These are phyloP conservation scores for Clathrospora elynae DNA, from an alignment of 2,329 filamentous ascomycete species.

Conservation along the genomic window DNA sequence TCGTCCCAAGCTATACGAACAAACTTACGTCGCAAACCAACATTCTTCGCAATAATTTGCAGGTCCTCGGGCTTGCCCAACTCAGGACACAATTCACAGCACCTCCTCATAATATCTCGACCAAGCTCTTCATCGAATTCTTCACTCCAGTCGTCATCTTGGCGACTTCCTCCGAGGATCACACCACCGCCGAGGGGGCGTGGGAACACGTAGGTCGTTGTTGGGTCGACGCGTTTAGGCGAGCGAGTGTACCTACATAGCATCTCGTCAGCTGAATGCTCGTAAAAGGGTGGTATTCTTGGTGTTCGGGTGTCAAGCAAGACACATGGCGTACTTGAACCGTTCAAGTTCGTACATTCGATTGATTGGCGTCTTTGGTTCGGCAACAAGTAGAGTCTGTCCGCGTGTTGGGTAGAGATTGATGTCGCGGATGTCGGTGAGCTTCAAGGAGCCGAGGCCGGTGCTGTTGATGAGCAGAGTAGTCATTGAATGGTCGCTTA, in stretches of 20 bases:
- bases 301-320: background rate
- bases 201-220: constrained; percentile 54
- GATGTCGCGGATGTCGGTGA: constrained; percentile 82
- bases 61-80: constrained; percentile 72
- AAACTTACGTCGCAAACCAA: constrained; percentile 70
- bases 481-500: constrained; percentile 63
- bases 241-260: constrained; percentile 46
- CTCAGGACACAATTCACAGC: constrained; percentile 68
- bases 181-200: constrained; percentile 71
- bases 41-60: constrained; percentile 77
- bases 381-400: constrained; percentile 76
- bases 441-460: constrained; percentile 72
- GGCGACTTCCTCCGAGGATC: constrained; percentile 81
- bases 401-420: constrained; percentile 75
- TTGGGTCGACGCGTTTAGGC: constrained; percentile 50
- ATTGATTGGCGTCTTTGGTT: constrained; percentile 46
- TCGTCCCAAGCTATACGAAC: too few species aligned
- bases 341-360: constrained; percentile 45
- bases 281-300: background rate
- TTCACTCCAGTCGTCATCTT: constrained; percentile 79
- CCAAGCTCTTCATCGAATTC: constrained; percentile 78
- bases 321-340: constrained; percentile 9
- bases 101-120: constrained; percentile 79
- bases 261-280: background rate
- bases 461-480: constrained; percentile 84